Percentiles rank a stretch among this genome's conserved stretches.
These are phyloP conservation scores for Ormosia semicastrata DNA, from an alignment of 306 rosid genomes.

Conservation along the genomic window DNA sequence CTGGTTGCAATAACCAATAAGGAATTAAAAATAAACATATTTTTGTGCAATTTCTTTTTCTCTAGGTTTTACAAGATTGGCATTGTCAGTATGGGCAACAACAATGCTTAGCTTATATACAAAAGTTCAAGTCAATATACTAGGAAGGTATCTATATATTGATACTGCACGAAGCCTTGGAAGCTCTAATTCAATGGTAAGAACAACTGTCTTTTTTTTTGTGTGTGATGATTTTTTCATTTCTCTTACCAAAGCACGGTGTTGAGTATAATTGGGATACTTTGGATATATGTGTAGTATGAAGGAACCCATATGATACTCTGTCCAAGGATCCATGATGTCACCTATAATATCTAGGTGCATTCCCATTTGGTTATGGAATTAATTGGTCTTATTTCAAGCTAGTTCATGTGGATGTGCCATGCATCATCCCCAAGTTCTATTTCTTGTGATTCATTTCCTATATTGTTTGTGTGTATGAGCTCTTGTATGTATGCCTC, in stretches of 20 bases:
- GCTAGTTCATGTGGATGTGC: neutral
- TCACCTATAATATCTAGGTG: neutral
- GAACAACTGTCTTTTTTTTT: conserved; percentile 17
- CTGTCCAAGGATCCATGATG: neutral
- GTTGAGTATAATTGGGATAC: conserved; percentile 5
- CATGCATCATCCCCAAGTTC: neutral
- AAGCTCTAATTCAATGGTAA: conserved; percentile 58
- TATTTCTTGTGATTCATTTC: neutral
- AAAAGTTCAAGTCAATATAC: conserved; percentile 94
- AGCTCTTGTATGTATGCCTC: neutral
- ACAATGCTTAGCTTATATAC: conserved; percentile 81
- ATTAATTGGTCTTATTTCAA: neutral
- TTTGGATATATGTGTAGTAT: neutral
- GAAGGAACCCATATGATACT: neutral
- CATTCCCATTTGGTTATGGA: neutral
- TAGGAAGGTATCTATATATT: conserved; percentile 91
- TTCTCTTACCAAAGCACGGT: neutral
- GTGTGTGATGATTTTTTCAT: neutral
- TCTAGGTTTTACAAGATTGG: conserved; percentile 90
- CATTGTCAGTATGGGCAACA: conserved; percentile 79
- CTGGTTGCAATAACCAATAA: conserved; percentile 5
- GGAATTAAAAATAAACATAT: conserved; percentile 10
- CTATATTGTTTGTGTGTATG: neutral
- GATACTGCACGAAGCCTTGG: conserved; percentile 79
- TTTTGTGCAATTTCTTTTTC: conserved; percentile 19